These are phyloP conservation scores for Pseudocercospora pini-densiflorae DNA, from an alignment of 2,329 filamentous ascomycete genomes.

Conservation along the genomic window DNA sequence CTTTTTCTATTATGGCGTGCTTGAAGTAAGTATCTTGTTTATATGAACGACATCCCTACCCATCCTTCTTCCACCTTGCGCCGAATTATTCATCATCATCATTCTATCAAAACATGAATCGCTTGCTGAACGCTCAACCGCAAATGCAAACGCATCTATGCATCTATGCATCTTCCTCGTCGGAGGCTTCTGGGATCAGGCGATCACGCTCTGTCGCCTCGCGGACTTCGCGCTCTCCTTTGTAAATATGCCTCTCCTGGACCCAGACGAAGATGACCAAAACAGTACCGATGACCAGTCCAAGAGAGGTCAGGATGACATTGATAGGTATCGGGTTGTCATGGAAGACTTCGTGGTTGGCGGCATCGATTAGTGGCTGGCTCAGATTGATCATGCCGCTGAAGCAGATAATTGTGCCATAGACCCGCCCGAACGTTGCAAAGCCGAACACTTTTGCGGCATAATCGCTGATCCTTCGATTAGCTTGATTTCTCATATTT, in stretches of 20 bases:
- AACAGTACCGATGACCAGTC: slow-evolving; percentile 65
- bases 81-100: background rate
- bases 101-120: slow-evolving; percentile 1
- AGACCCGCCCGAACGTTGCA: slow-evolving; percentile 87
- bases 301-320: slow-evolving; percentile 65
- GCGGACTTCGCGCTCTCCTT: slow-evolving; percentile 17
- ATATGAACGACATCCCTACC: background rate
- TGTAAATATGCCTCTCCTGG: slow-evolving; percentile 25
- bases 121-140: slow-evolving; percentile 2
- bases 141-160: too few relatives aligned
- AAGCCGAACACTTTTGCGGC: slow-evolving; percentile 94
- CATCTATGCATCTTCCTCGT: slow-evolving; percentile 9
- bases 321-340: slow-evolving; percentile 81
- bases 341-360: slow-evolving; percentile 73
- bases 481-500: slow-evolving; percentile 53
- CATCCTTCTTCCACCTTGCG: background rate
- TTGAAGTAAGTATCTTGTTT: background rate
- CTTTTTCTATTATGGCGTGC: background rate
- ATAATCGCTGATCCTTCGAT: slow-evolving; percentile 62
- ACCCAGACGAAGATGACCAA: slow-evolving; percentile 69
- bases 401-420: slow-evolving; percentile 84
- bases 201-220: slow-evolving; percentile 19
- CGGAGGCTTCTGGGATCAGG: slow-evolving; percentile 3
- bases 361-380: slow-evolving; percentile 76
- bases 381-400: slow-evolving; percentile 82